phyloP scores from a whole-genome alignment of 139 green algal species.

The Chlamydomonas applanata region DNA sequence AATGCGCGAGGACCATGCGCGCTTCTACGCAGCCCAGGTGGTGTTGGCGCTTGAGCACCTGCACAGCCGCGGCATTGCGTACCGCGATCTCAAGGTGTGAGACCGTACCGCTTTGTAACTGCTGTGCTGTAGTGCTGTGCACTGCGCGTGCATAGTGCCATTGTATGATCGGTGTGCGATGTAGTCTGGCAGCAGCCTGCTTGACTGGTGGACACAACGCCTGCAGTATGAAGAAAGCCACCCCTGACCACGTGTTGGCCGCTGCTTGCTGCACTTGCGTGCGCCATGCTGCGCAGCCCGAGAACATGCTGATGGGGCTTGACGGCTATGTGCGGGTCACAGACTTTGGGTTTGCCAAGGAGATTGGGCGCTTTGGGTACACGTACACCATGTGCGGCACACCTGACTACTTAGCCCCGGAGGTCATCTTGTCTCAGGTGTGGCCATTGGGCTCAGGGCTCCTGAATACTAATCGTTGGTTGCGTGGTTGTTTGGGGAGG shows the following conservation, averaged over 20 bases:
- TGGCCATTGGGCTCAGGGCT: neutral
- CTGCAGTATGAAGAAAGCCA: neutral
- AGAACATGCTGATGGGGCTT: slow-evolving; percentile 74
- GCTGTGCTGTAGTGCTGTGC: neutral
- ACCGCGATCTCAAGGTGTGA: slow-evolving; percentile 70
- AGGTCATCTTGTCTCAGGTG: slow-evolving; percentile 75
- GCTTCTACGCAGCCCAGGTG: slow-evolving; percentile 75
- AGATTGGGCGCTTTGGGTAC: slow-evolving; percentile 22
- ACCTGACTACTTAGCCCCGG: slow-evolving; percentile 78
- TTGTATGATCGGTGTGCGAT: too few species aligned
- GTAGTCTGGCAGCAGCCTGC: too few species aligned
- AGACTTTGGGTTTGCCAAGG: slow-evolving; percentile 85
- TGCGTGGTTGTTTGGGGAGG: too few species aligned
- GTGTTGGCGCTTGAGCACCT: slow-evolving; percentile 66
- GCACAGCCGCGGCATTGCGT: slow-evolving; percentile 58
- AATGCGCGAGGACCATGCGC: slow-evolving; percentile 64
- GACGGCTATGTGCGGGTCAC: slow-evolving; percentile 71
- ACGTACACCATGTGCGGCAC: slow-evolving; percentile 85
- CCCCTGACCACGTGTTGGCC: neutral
- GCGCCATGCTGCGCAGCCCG: slow-evolving; percentile 49
- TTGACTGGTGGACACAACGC: too few species aligned
- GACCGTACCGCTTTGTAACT: too few species aligned
- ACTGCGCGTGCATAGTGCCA: neutral
- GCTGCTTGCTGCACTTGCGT: slow-evolving; percentile 1
- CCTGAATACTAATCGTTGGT: too few species aligned